Evolutionary conservation across 1,139 yeast genomes (phyloP), one percentile per base, ranked within the genome.

Genomic region (Eremothecium gossypii): DNA sequence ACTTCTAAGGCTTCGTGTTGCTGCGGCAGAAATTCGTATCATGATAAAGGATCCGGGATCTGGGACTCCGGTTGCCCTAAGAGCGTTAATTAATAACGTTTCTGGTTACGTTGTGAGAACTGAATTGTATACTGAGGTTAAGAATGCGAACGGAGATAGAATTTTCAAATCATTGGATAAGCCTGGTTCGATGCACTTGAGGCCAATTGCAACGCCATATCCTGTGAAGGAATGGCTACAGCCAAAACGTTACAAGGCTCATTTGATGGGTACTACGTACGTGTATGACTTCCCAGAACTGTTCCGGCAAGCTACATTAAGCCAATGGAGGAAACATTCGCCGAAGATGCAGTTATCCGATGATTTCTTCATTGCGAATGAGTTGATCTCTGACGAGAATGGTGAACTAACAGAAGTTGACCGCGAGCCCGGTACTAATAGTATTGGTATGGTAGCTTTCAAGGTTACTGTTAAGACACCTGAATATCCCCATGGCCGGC

Each of bases 251-350:
- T 93, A 93, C 72, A 85, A 83, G 71, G 98, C 98, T 39, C 97
- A 91, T 68, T 76, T 86, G 60, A 84, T 91, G 91, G 98, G 98
- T 50, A 91, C 98, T 12, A 89, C 98, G 20, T 91, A 86, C 61
- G 96, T 86, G 40, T 93, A 93, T 62, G 98, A 91, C 67, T 93
- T 91, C 91, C 98, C 98, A 41, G 98, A 91, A 64, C 71, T 91
- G 59, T 91, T 93, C 83, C 86, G 93, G 58, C 97, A 91, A 71
- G 95, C 96, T 30, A 75, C 85, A 39, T 67, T 77, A 46, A 74
- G 91, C 28, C 82, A 80, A 65, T 91, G 98, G 98, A 81, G 81
- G 63, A 76, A 76, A 50, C 66, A 69, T 53, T 70, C 76, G 40
- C 71, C 77, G 48, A 57, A 63, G 40, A 57, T 65, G 17, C 80